phyloP scores from a whole-genome alignment of 179 eudicot species.

The Nepenthes alata region DNA sequence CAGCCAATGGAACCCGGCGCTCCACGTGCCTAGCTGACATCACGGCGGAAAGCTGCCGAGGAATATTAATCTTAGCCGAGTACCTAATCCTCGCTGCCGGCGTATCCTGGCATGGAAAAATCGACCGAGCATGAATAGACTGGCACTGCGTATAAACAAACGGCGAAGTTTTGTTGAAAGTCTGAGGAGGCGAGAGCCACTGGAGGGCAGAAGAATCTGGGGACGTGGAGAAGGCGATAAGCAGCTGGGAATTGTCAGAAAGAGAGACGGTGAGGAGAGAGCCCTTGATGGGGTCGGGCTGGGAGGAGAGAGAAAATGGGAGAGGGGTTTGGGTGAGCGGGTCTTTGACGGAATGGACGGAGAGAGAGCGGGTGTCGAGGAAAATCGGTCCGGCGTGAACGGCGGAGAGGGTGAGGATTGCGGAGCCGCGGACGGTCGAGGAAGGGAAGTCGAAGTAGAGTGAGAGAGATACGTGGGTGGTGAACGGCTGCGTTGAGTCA shows the following conservation, averaged over 20 bases:
- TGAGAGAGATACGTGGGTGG: slow-evolving; percentile 72
- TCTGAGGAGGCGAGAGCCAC: slow-evolving; percentile 80
- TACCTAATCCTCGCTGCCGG: slow-evolving; percentile 66
- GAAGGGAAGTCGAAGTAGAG: slow-evolving; percentile 72
- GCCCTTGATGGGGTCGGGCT: slow-evolving; percentile 34
- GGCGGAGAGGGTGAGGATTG: slow-evolving; percentile 50
- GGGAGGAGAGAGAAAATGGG: slow-evolving; percentile 26
- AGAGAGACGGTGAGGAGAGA: slow-evolving; percentile 35
- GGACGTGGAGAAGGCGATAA: slow-evolving; percentile 28
- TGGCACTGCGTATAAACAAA: slow-evolving; percentile 92
- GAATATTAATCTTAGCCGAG: slow-evolving; percentile 51
- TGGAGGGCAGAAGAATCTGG: slow-evolving; percentile 67
- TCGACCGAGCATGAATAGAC: slow-evolving; percentile 70
- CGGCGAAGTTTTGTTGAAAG: slow-evolving; percentile 49
- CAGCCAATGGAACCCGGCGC: slow-evolving; percentile 45
- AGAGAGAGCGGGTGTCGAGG: slow-evolving; percentile 69
- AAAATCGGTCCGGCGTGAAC: slow-evolving; percentile 41
- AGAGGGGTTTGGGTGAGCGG: slow-evolving; percentile 16
- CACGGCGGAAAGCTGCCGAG: slow-evolving; percentile 45
- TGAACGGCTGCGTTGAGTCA: slow-evolving; percentile 55
- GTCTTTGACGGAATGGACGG: slow-evolving; percentile 38
- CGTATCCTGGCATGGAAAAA: slow-evolving; percentile 91
- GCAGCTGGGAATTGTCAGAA: slow-evolving; percentile 15
- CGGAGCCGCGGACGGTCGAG: slow-evolving; percentile 48
- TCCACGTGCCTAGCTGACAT: slow-evolving; percentile 74